Percentiles rank a stretch among this genome's conserved stretches.
Conservation (phyloP, 768 basidiomycete species). For the Xanthoconium stramineum region DNA sequence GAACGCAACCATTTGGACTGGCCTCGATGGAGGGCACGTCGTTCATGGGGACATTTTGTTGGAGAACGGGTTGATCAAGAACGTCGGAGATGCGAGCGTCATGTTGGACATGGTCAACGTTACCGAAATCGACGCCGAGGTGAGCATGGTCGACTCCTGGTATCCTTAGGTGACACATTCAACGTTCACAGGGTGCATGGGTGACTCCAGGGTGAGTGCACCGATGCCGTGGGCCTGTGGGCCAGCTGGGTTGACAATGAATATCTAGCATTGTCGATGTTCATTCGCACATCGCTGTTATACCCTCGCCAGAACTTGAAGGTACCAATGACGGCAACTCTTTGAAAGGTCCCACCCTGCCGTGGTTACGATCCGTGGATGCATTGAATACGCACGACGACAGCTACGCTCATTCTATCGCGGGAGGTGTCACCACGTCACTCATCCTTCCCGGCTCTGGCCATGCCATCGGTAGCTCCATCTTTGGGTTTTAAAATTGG, state of each 20-base stretch:
- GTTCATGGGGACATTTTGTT: constrained; percentile 60
- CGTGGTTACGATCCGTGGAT: constrained; percentile 69
- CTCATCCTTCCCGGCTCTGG: constrained; percentile 73
- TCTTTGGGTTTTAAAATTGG: neutral
- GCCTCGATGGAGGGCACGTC: constrained; percentile 54
- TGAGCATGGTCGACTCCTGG: constrained; percentile 1
- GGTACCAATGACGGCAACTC: constrained; percentile 60
- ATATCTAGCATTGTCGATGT: constrained; percentile 45
- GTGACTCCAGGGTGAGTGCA: constrained; percentile 46
- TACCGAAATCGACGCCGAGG: constrained; percentile 42
- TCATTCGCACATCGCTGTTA: constrained; percentile 57
- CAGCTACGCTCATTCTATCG: constrained; percentile 51
- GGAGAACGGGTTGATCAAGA: constrained; percentile 59
- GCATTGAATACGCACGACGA: constrained; percentile 74
- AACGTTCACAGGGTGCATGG: constrained; percentile 56
- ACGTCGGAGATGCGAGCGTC: constrained; percentile 38
- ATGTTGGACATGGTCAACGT: constrained; percentile 14
- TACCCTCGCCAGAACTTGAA: constrained; percentile 33
- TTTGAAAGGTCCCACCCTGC: constrained; percentile 36
- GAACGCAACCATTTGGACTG: constrained; percentile 82
- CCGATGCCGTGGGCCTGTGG: neutral
- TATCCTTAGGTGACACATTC: neutral
- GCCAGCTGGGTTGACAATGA: neutral
- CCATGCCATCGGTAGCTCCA: constrained; percentile 52
- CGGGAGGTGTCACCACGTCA: constrained; percentile 74